Evolutionary conservation across 2,329 filamentous ascomycete genomes (phyloP).

Genomic region (Neopestalotiopsis clavispora): DNA sequence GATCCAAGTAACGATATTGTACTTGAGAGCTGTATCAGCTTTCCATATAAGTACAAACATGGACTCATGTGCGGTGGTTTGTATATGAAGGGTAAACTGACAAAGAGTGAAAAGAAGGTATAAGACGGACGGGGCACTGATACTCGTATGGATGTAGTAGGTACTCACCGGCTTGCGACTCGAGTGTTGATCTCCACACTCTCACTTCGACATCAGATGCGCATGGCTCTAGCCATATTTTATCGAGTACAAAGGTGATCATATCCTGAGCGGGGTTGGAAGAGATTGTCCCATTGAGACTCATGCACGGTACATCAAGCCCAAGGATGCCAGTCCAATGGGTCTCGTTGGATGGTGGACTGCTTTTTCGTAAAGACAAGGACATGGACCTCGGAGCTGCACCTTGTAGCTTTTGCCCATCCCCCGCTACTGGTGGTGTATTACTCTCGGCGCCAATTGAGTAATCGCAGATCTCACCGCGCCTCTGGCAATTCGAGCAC

Average conservation of each 20-base stretch:
- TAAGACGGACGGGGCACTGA: too few relatives aligned
- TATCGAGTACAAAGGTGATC: constrained; percentile 20
- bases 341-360: neutral
- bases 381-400: neutral
- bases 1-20: constrained; percentile 23
- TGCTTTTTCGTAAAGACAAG: neutral
- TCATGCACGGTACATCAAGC: neutral
- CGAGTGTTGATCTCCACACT: neutral
- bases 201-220: constrained; percentile 16
- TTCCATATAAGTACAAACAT: too few relatives aligned
- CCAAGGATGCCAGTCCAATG: neutral
- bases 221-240: constrained; percentile 22
- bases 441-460: neutral
- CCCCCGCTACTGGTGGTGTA: neutral
- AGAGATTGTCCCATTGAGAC: neutral
- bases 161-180: neutral
- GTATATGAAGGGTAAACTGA: too few relatives aligned
- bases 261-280: neutral
- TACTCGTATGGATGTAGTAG: too few relatives aligned
- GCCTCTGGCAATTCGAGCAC: constrained; percentile 28
- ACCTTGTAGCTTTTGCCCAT: neutral
- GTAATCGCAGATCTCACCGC: constrained; percentile 28
- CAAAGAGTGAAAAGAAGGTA: too few relatives aligned
- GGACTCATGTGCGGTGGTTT: too few relatives aligned
- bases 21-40: too few relatives aligned